Base-by-base conservation (phyloP, 805 yeast genomes). In the Brettanomyces naardenensis region DNA sequence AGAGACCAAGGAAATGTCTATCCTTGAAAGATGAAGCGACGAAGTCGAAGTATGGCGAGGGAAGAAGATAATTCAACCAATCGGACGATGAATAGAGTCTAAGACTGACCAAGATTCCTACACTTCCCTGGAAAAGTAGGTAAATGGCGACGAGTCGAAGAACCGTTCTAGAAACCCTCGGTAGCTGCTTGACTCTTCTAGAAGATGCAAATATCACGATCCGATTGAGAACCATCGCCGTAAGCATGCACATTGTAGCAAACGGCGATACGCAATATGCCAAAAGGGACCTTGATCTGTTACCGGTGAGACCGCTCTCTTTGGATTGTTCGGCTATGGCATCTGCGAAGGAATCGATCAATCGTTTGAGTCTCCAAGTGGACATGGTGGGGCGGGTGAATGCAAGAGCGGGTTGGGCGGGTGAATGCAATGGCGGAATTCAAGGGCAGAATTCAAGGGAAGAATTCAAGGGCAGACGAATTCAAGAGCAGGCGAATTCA, bases 171-270 rank as follows among this genome's bases (percentile, higher is more conserved):
- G 62, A 54, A 9, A 54, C 13, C 5, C 18, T 11, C 0, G 66
- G 69, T 27, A 69, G 49, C 27, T 56, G 44, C 26, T 58, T 50
- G 28, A 64, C 64, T 18, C 69, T 54, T 38, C 78, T 51, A 5
- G 75, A 58, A 0, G 78, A 62, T 2, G 83, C 78, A 66, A 78
- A 75, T 3, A 73, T 71, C 17, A 68, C 62, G 4, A 80, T 69
- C 44, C 85, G 59, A 53, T 79, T 78, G 43, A 78, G 57, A 3
- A 76, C 47, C 4, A 78, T 58, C 1, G 80, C 83, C 44, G 77
- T 73, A 6, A 71, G 50, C 68, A 77, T 72, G 53, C 82, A 76
- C 21, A 65, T 60, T 19, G 68, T 53, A 2, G 78, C 72, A 49
- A 68, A 74, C 0, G 70, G 69, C 10, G 75, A 66, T 13, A 69